Evolutionary conservation across 2,329 filamentous ascomycete genomes (phyloP).

Genomic region (Neopestalotiopsis sp.): DNA sequence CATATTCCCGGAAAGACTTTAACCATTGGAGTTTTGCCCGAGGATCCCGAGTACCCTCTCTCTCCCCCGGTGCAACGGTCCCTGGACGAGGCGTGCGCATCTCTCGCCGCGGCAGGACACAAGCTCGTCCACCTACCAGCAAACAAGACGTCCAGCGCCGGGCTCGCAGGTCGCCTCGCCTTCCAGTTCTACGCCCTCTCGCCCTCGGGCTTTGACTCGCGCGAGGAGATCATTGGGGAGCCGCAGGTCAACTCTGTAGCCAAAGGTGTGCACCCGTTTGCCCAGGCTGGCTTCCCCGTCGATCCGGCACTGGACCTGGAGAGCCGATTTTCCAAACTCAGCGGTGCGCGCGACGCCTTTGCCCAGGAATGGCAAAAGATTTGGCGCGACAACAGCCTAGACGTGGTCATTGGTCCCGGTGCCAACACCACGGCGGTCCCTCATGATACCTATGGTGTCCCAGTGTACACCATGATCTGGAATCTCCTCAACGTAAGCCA

Average conservation of each 20-base stretch:
- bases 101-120: conserved; percentile 49
- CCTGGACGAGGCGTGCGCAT: conserved; percentile 43
- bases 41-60: conserved; percentile 51
- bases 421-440: conserved; percentile 55
- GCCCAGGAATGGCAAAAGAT: conserved; percentile 45
- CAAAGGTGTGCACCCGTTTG: conserved; percentile 23
- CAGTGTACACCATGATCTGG: conserved; percentile 52
- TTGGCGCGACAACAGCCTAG: conserved; percentile 48
- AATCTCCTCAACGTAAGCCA: conserved; percentile 56
- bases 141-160: conserved; percentile 35
- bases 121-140: conserved; percentile 41
- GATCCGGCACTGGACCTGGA: conserved; percentile 34
- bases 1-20: conserved; percentile 34
- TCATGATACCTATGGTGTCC: conserved; percentile 54
- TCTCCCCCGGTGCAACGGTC: conserved; percentile 55
- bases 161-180: conserved; percentile 35
- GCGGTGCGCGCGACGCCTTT: conserved; percentile 42
- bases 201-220: conserved; percentile 36
- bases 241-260: conserved; percentile 46
- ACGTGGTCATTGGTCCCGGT: conserved; percentile 54
- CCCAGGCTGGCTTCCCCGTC: conserved; percentile 27
- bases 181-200: conserved; percentile 46
- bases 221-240: conserved; percentile 42
- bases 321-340: conserved; percentile 48
- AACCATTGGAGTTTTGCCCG: conserved; percentile 52